Conservation (phyloP, 768 basidiomycete genomes). For the Boletus insuetus region DNA sequence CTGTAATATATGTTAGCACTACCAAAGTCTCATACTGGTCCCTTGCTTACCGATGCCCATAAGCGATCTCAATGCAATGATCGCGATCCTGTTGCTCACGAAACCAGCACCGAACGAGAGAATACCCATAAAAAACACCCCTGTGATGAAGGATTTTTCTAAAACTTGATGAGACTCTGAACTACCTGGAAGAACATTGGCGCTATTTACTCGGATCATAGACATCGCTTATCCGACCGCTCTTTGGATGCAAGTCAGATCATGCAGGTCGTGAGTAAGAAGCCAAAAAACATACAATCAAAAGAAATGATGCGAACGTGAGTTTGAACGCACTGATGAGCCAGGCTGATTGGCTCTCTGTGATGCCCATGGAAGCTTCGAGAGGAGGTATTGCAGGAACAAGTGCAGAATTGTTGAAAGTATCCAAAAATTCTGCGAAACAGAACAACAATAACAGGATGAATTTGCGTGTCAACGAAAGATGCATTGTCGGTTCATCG, state of each 20-base stretch:
- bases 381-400: constrained; percentile 40
- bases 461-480: constrained; percentile 27
- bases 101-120: constrained; percentile 49
- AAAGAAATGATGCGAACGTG: constrained; percentile 43
- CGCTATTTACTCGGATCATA: constrained; percentile 31
- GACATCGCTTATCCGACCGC: constrained; percentile 27
- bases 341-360: constrained; percentile 29
- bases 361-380: constrained; percentile 10
- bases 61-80: constrained; percentile 51
- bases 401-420: constrained; percentile 42
- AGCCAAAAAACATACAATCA: constrained; percentile 16
- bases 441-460: constrained; percentile 38
- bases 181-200: constrained; percentile 20
- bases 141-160: constrained; percentile 43
- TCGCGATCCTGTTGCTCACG: constrained; percentile 39
- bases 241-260: constrained; percentile 16
- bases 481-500: constrained; percentile 1
- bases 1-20: constrained; percentile 23
- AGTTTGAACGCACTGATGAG: constrained; percentile 43
- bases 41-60: constrained; percentile 43
- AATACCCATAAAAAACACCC: constrained; percentile 40
- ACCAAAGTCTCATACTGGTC: too few species aligned
- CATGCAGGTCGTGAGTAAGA: neutral
- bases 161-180: constrained; percentile 27
- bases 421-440: constrained; percentile 42